phyloP scores from a whole-genome alignment of 2,329 filamentous ascomycete genomes.

The Aspergillus fumigatus region DNA sequence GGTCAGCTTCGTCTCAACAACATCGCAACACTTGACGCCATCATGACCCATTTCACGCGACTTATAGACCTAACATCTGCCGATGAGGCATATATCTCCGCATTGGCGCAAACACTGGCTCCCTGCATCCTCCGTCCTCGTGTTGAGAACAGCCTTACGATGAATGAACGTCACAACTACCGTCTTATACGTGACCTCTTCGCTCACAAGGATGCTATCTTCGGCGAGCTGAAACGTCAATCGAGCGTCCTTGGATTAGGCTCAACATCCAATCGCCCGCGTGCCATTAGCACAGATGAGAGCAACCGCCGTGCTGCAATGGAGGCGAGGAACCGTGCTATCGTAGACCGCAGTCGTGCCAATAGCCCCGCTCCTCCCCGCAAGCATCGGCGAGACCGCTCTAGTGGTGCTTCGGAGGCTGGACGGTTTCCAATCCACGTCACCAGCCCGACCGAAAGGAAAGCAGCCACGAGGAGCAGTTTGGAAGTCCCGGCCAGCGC shows the following conservation, averaged over 20 bases:
- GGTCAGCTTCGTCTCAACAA: slow-evolving; percentile 93
- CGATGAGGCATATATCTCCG: slow-evolving; percentile 75
- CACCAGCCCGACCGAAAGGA: slow-evolving; percentile 52
- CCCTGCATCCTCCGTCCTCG: slow-evolving; percentile 86
- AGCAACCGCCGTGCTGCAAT: slow-evolving; percentile 90
- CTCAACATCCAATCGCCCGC: slow-evolving; percentile 59
- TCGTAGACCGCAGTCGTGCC: slow-evolving; percentile 66
- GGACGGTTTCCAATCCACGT: slow-evolving; percentile 82
- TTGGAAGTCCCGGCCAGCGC: slow-evolving; percentile 73
- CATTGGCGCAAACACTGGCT: slow-evolving; percentile 69
- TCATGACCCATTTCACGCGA: slow-evolving; percentile 96
- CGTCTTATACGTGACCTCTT: slow-evolving; percentile 89
- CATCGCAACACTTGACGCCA: slow-evolving; percentile 96
- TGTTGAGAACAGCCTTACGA: slow-evolving; percentile 80
- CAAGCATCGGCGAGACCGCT: slow-evolving; percentile 73
- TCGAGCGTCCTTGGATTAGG: slow-evolving; percentile 44
- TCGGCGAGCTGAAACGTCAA: slow-evolving; percentile 85
- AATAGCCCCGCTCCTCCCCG: slow-evolving; percentile 58
- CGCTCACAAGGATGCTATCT: slow-evolving; percentile 89
- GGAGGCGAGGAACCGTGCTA: slow-evolving; percentile 83
- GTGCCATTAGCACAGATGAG: slow-evolving; percentile 91
- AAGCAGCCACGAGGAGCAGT: slow-evolving; percentile 58
- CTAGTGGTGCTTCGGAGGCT: slow-evolving; percentile 63
- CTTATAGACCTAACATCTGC: slow-evolving; percentile 95
- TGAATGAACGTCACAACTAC: slow-evolving; percentile 92